These are phyloP conservation scores for Penicillium palitans DNA, from an alignment of 2,329 filamentous ascomycete species.

Conservation along the genomic window DNA sequence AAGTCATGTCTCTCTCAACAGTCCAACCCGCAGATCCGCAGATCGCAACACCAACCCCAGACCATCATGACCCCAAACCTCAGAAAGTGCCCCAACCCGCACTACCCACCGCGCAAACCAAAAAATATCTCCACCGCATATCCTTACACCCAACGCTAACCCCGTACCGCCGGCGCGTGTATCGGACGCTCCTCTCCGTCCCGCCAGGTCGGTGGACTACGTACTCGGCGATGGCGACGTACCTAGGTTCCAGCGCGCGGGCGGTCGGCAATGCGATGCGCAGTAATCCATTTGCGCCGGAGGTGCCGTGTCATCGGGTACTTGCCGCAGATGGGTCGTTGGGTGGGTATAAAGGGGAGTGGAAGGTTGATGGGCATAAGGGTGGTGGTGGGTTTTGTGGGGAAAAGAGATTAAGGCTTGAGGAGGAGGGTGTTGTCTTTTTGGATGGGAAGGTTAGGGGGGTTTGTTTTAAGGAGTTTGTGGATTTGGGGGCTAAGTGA, in stretches of 20 bases:
- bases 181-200: constrained; percentile 72
- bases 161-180: constrained; percentile 58
- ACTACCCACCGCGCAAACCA: constrained; percentile 2
- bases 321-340: constrained; percentile 67
- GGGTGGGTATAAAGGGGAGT: constrained; percentile 54
- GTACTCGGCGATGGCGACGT: constrained; percentile 69
- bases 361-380: constrained; percentile 48
- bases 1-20: not conserved
- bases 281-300: constrained; percentile 77
- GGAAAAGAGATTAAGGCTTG: constrained; percentile 38
- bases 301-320: constrained; percentile 78
- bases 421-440: constrained; percentile 40
- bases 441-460: constrained; percentile 31
- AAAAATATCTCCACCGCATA: constrained; percentile 44
- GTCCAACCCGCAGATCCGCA: not conserved
- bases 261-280: constrained; percentile 77
- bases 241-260: constrained; percentile 69
- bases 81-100: not conserved
- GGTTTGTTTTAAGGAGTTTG: constrained; percentile 37
- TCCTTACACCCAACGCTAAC: constrained; percentile 49
- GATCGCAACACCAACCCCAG: not conserved
- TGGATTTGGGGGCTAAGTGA: constrained; percentile 23
- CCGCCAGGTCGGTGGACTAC: constrained; percentile 74
- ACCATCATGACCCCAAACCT: not conserved
- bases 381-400: constrained; percentile 34